Evolutionary conservation across 441 rosid genomes (phyloP).

Genomic region (Lepidium campestre): DNA sequence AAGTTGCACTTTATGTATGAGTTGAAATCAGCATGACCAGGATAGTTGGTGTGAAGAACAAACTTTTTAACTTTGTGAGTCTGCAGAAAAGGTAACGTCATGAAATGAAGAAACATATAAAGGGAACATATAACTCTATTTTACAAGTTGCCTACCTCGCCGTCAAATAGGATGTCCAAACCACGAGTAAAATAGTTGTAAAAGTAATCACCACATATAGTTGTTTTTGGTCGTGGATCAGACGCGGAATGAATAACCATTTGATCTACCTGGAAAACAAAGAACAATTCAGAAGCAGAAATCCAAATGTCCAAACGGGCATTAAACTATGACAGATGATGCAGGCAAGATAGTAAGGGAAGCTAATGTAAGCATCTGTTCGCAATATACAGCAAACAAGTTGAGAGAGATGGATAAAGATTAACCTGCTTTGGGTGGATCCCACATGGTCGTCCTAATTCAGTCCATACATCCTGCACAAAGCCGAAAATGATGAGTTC

Average conservation of each 20-base stretch:
- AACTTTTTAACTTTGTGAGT: slow-evolving; percentile 91
- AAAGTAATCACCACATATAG: slow-evolving; percentile 94
- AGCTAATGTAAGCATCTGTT: slow-evolving; percentile 3
- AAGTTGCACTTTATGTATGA: slow-evolving; percentile 96
- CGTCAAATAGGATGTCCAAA: slow-evolving; percentile 91
- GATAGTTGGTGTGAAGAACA: slow-evolving; percentile 93
- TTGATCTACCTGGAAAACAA: slow-evolving; percentile 74
- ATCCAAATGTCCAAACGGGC: neutral
- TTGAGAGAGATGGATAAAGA: neutral
- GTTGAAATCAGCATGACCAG: slow-evolving; percentile 98
- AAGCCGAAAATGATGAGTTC: slow-evolving; percentile 15
- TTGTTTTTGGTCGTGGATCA: slow-evolving; percentile 79
- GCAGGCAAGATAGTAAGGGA: slow-evolving; percentile 1
- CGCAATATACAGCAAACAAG: neutral
- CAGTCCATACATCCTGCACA: slow-evolving; percentile 95
- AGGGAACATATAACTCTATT: slow-evolving; percentile 7
- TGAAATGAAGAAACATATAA: neutral
- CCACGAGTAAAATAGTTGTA: slow-evolving; percentile 96
- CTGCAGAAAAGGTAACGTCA: slow-evolving; percentile 41
- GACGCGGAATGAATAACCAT: slow-evolving; percentile 97
- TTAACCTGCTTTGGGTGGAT: slow-evolving; percentile 94
- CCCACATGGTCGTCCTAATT: slow-evolving; percentile 97
- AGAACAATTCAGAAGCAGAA: slow-evolving; percentile 5
- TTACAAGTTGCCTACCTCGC: slow-evolving; percentile 56
- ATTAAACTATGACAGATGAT: neutral